These are phyloP conservation scores for Trichopus zeylanicus DNA, from an alignment of 116 monocot genomes.

Conservation along the genomic window DNA sequence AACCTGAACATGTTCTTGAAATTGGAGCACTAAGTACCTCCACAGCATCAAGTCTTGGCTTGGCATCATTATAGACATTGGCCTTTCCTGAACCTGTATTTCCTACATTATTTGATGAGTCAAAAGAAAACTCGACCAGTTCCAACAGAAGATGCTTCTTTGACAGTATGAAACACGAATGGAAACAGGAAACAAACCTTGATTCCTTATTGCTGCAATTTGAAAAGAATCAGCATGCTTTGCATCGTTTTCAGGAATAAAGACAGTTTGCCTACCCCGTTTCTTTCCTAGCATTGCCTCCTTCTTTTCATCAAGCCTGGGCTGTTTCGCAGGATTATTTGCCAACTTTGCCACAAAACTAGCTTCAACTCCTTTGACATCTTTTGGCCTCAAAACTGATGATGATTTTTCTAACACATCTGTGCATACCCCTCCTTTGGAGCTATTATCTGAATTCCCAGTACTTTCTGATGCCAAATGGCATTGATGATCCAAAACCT, in stretches of 20 bases:
- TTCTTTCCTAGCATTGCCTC: conserved; percentile 87
- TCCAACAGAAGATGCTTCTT: conserved; percentile 39
- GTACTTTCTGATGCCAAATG: conserved; percentile 16
- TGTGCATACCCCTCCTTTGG: conserved; percentile 27
- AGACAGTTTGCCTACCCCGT: conserved; percentile 69
- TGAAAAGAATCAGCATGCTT: conserved; percentile 73
- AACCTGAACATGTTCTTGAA: too few species aligned
- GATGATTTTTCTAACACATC: conserved; percentile 36
- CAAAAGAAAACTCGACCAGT: too few species aligned
- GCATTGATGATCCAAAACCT: too few species aligned
- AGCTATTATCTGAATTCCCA: conserved; percentile 27
- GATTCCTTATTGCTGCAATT: conserved; percentile 65
- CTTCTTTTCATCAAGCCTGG: conserved; percentile 82
- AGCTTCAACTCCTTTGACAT: conserved; percentile 77
- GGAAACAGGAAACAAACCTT: conserved; percentile 49
- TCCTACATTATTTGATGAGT: too few species aligned
- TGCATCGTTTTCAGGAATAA: conserved; percentile 82
- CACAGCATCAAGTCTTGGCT: too few species aligned
- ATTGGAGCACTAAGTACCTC: too few species aligned
- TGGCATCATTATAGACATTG: too few species aligned
- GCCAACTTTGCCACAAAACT: conserved; percentile 62
- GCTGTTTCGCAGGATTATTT: conserved; percentile 57
- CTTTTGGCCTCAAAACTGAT: conserved; percentile 35
- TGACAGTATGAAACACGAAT: conserved; percentile 51
- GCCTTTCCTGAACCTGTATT: conserved; percentile 17